A percentile compares a stretch with the other conserved stretches of the same genome.
These are phyloP conservation scores for Schrenkiella parvula DNA, from an alignment of 345 rosid species.

Conservation along the genomic window DNA sequence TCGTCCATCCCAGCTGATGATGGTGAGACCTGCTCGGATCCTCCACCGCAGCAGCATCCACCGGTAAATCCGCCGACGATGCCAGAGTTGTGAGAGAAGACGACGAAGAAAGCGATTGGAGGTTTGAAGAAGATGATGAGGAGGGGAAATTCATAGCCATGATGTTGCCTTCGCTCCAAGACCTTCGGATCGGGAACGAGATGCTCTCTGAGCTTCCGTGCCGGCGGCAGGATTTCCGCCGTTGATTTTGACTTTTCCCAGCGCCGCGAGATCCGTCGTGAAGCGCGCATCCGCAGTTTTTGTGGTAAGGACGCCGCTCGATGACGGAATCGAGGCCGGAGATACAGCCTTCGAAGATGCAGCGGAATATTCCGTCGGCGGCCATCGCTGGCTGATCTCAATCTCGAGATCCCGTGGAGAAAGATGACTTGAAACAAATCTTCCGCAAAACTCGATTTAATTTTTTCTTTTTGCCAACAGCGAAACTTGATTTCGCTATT, in stretches of 20 bases:
- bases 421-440: no score
- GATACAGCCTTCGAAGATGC: slow-evolving; percentile 57
- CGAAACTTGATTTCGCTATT: no score
- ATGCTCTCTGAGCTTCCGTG: slow-evolving; percentile 38
- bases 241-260: slow-evolving; percentile 14
- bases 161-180: slow-evolving; percentile 66
- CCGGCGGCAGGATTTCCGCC: slow-evolving; percentile 30
- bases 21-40: slow-evolving; percentile 17
- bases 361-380: slow-evolving; percentile 57
- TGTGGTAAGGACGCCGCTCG: slow-evolving; percentile 69
- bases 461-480: no score
- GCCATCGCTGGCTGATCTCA: slow-evolving; percentile 42
- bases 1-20: slow-evolving; percentile 26
- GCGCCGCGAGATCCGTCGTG: slow-evolving; percentile 35
- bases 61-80: neutral
- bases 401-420: slow-evolving; percentile 16
- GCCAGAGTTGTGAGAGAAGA: slow-evolving; percentile 30
- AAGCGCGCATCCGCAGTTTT: slow-evolving; percentile 63
- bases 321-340: slow-evolving; percentile 45
- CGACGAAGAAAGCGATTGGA: slow-evolving; percentile 51
- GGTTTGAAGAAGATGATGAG: slow-evolving; percentile 20
- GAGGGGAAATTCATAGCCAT: slow-evolving; percentile 34
- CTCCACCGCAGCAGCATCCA: neutral
- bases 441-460: neutral
- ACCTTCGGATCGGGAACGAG: slow-evolving; percentile 58